These are phyloP conservation scores for Yarrowia osloensis DNA, from an alignment of 805 yeast species.

Conservation along the genomic window DNA sequence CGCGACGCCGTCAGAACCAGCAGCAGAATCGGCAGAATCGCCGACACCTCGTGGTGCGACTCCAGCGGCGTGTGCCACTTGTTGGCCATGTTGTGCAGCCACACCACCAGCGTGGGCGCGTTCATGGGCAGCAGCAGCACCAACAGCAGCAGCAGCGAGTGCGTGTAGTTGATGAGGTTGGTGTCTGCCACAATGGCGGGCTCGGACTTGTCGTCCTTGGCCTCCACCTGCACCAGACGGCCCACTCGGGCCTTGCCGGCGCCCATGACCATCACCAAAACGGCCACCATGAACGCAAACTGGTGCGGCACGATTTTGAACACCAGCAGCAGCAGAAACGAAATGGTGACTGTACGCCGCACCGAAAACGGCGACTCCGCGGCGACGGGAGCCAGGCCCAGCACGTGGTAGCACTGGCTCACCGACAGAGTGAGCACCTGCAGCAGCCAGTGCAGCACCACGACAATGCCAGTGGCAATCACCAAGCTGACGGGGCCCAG, in stretches of 20 bases:
- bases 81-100: constrained; percentile 74
- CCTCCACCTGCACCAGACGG: not conserved
- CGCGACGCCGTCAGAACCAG: constrained; percentile 57
- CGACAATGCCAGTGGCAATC: constrained; percentile 14
- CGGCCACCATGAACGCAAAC: constrained; percentile 65
- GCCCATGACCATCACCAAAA: constrained; percentile 58
- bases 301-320: constrained; percentile 77
- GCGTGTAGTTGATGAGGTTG: constrained; percentile 52
- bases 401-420: constrained; percentile 3
- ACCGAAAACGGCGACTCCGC: constrained; percentile 2
- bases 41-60: constrained; percentile 80
- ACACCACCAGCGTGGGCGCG: constrained; percentile 75
- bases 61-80: constrained; percentile 84
- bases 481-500: constrained; percentile 18
- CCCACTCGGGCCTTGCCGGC: constrained; percentile 42
- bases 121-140: constrained; percentile 78
- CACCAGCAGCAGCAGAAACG: constrained; percentile 48
- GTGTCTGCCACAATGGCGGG: not conserved
- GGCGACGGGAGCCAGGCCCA: not conserved
- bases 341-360: not conserved
- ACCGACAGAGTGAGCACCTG: not conserved
- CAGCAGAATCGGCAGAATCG: constrained; percentile 72
- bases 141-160: constrained; percentile 65
- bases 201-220: not conserved
- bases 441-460: not conserved